Evolutionary conservation across 2,329 filamentous ascomycete species (phyloP).

Genomic region (Phaeosphaeriaceae sp.): DNA sequence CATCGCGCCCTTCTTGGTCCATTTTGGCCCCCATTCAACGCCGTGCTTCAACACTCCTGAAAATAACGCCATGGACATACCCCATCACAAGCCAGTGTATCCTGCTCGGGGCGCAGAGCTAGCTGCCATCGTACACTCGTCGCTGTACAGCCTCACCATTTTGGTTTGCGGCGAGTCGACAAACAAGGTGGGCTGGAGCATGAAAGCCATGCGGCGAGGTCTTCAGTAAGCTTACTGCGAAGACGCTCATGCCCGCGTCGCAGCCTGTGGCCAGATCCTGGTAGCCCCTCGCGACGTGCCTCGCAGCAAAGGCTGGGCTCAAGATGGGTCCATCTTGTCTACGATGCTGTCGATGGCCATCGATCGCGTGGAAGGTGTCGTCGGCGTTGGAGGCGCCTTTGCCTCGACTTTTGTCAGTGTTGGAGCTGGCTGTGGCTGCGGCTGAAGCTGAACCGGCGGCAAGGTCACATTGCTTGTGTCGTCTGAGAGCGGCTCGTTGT

Average conservation of each 20-base stretch:
- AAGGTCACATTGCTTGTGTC: constrained; percentile 28
- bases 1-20: constrained; percentile 3
- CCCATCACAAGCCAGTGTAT: neutral
- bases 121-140: neutral
- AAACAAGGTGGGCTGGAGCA: constrained; percentile 2
- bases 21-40: constrained; percentile 11
- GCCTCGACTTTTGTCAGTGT: constrained; percentile 30
- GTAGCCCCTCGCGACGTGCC: constrained; percentile 6
- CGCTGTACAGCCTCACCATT: constrained; percentile 2
- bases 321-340: constrained; percentile 46
- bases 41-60: constrained; percentile 19
- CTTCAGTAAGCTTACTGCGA: constrained; percentile 5
- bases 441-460: constrained; percentile 13
- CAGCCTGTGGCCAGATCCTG: constrained; percentile 1
- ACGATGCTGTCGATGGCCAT: constrained; percentile 51
- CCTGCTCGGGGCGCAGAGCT: constrained; percentile 1
- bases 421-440: constrained; percentile 17
- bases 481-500: constrained; percentile 28
- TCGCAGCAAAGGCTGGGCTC: constrained; percentile 14
- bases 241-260: constrained; percentile 6
- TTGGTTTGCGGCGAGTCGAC: constrained; percentile 6
- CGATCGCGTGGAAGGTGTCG: constrained; percentile 45
- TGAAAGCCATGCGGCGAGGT: constrained; percentile 5
- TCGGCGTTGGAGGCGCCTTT: constrained; percentile 45
- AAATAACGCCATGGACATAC: constrained; percentile 6